These are phyloP conservation scores for Colletotrichum godetiae DNA, from an alignment of 2,329 filamentous ascomycete species.

Conservation along the genomic window DNA sequence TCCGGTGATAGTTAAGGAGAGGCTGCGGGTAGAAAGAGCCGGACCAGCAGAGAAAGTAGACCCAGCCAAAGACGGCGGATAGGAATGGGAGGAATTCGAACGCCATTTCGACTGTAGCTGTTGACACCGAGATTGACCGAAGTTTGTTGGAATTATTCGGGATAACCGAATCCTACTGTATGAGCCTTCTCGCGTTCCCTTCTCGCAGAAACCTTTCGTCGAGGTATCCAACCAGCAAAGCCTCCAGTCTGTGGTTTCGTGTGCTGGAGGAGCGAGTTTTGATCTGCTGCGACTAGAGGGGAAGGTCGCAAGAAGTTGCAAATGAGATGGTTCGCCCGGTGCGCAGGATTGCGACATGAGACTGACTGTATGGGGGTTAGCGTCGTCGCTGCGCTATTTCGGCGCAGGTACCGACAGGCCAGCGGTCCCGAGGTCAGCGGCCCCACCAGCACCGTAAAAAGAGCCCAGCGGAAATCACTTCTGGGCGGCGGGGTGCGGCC, in stretches of 20 bases:
- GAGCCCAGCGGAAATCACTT: background rate
- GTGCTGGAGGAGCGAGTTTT: background rate
- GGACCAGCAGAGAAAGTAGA: constrained; percentile 84
- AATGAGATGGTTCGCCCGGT: background rate
- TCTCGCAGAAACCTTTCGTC: background rate
- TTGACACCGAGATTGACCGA: background rate
- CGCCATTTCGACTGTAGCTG: constrained; percentile 29
- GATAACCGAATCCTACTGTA: background rate
- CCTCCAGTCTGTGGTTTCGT: background rate
- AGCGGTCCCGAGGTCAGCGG: background rate
- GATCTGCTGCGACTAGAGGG: background rate
- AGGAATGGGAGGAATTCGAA: constrained; percentile 57
- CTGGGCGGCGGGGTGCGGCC: constrained; percentile 3
- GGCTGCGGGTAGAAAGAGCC: constrained; percentile 94
- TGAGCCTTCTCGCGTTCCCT: background rate
- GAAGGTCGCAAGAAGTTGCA: background rate
- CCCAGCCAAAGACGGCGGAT: constrained; percentile 76
- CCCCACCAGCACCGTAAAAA: background rate
- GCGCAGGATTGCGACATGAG: constrained; percentile 21
- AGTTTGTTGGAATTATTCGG: background rate
- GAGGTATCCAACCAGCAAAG: constrained; percentile 10
- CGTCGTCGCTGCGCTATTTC: constrained; percentile 12
- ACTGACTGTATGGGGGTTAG: constrained; percentile 4
- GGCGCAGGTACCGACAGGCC: background rate
- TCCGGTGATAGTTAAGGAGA: constrained; percentile 80